These are phyloP conservation scores for Fusarium gaditjirri DNA, from an alignment of 2,329 filamentous ascomycete genomes.

Conservation along the genomic window DNA sequence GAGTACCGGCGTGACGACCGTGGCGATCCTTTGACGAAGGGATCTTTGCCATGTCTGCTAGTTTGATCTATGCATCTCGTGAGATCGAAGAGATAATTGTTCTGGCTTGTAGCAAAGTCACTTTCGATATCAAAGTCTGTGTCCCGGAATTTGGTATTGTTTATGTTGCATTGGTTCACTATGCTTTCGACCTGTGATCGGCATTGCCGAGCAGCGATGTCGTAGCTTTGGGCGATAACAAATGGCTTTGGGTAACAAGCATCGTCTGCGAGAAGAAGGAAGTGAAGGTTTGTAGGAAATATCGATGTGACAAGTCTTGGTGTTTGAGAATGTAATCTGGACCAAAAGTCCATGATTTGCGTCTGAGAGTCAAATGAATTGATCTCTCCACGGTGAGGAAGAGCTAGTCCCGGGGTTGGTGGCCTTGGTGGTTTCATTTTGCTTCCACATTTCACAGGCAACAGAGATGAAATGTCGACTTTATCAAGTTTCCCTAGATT, in stretches of 20 bases:
- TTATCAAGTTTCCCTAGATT: not conserved
- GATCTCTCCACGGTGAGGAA: not conserved
- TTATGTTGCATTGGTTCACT: conserved; percentile 51
- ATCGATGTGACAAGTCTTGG: not conserved
- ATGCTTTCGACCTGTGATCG: not conserved
- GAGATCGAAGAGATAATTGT: conserved; percentile 54
- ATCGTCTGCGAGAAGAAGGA: not conserved
- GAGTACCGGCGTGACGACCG: not conserved
- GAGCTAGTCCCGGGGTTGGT: not conserved
- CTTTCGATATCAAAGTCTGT: conserved; percentile 56
- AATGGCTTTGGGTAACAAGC: not conserved
- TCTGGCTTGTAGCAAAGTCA: conserved; percentile 48
- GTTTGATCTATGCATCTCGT: not conserved
- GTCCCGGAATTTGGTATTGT: conserved; percentile 58
- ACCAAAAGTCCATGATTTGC: not conserved
- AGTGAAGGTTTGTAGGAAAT: not conserved
- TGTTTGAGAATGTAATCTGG: not conserved
- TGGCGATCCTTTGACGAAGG: not conserved
- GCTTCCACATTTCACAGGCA: not conserved
- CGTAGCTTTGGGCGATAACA: not conserved
- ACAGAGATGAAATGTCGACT: not conserved
- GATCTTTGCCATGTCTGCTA: not conserved
- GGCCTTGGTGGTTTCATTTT: not conserved
- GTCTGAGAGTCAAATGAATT: not conserved
- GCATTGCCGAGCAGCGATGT: not conserved